phyloP scores from a whole-genome alignment of 1,284 basidiomycete genomes.

The Moniliophthora roreri region DNA sequence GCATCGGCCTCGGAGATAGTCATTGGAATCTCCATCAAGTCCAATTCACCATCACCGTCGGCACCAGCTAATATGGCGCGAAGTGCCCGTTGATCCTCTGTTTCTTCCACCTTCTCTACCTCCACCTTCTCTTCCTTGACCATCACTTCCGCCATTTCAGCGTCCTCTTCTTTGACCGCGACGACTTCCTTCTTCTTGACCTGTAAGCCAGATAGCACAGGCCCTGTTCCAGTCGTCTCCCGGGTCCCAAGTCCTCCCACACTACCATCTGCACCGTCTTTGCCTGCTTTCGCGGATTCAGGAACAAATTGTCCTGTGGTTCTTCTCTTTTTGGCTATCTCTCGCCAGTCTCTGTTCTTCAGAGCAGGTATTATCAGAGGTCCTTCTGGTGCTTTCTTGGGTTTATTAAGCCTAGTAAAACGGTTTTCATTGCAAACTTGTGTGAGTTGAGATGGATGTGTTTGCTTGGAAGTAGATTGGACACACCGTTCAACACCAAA shows the following conservation, averaged over 20 bases:
- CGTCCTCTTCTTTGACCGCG: slow-evolving; percentile 23
- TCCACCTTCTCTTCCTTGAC: slow-evolving; percentile 30
- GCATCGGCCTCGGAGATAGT: slow-evolving; percentile 77
- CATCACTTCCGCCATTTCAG: slow-evolving; percentile 32
- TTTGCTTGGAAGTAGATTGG: slow-evolving; percentile 18
- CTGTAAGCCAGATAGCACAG: slow-evolving; percentile 64
- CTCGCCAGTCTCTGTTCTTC: slow-evolving; percentile 88
- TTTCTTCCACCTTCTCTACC: slow-evolving; percentile 43
- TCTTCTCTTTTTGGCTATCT: slow-evolving; percentile 61
- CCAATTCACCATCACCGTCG: slow-evolving; percentile 37
- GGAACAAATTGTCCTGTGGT: slow-evolving; percentile 59
- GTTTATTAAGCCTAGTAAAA: slow-evolving; percentile 42
- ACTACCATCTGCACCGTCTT: slow-evolving; percentile 72
- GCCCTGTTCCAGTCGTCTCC: slow-evolving; percentile 70
- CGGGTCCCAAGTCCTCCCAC: slow-evolving; percentile 76
- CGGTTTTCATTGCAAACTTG: slow-evolving; percentile 34
- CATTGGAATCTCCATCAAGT: slow-evolving; percentile 49
- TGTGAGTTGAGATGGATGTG: slow-evolving; percentile 63
- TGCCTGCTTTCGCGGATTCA: slow-evolving; percentile 52
- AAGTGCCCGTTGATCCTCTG: slow-evolving; percentile 73
- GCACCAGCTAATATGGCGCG: slow-evolving; percentile 66
- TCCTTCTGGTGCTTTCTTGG: slow-evolving; percentile 45
- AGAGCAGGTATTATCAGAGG: slow-evolving; percentile 83
- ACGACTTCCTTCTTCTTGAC: slow-evolving; percentile 34
- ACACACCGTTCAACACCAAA: slow-evolving; percentile 79